These are phyloP conservation scores for Chamaecrista fasciculata DNA, from an alignment of 306 rosid genomes.

Conservation along the genomic window DNA sequence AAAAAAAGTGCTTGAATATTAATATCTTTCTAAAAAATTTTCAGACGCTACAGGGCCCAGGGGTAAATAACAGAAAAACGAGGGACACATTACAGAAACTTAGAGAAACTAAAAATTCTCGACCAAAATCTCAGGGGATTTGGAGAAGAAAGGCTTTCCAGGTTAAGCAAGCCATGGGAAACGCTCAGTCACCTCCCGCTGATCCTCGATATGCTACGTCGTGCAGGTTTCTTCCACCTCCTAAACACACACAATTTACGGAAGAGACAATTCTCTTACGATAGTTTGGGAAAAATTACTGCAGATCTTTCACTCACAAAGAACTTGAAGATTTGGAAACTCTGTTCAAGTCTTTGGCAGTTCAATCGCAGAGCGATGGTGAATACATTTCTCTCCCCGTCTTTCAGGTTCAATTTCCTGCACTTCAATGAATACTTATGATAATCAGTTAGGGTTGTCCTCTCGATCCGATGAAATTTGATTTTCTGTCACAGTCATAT, in stretches of 20 bases:
- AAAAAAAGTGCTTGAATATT: too few species aligned
- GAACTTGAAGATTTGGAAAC: constrained; percentile 61
- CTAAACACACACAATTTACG: not conserved
- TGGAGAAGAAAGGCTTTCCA: not conserved
- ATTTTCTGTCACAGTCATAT: constrained; percentile 38
- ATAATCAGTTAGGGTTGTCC: constrained; percentile 3
- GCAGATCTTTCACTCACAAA: constrained; percentile 74
- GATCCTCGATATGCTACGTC: constrained; percentile 60
- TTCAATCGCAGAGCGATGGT: constrained; percentile 59
- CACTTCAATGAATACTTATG: not conserved
- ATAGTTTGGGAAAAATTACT: constrained; percentile 12
- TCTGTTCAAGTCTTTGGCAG: constrained; percentile 52
- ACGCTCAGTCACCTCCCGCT: constrained; percentile 43
- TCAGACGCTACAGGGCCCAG: not conserved
- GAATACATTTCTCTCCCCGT: constrained; percentile 50
- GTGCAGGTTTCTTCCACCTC: constrained; percentile 51
- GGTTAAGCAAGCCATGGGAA: constrained; percentile 37
- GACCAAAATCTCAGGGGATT: not conserved
- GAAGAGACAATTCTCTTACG: not conserved
- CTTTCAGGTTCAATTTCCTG: constrained; percentile 56
- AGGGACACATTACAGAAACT: not conserved
- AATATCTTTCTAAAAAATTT: not conserved
- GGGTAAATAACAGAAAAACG: not conserved
- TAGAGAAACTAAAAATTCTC: not conserved
- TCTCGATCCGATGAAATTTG: not conserved